These are phyloP conservation scores for Teratosphaeria destructans DNA, from an alignment of 2,329 filamentous ascomycete genomes.

Conservation along the genomic window DNA sequence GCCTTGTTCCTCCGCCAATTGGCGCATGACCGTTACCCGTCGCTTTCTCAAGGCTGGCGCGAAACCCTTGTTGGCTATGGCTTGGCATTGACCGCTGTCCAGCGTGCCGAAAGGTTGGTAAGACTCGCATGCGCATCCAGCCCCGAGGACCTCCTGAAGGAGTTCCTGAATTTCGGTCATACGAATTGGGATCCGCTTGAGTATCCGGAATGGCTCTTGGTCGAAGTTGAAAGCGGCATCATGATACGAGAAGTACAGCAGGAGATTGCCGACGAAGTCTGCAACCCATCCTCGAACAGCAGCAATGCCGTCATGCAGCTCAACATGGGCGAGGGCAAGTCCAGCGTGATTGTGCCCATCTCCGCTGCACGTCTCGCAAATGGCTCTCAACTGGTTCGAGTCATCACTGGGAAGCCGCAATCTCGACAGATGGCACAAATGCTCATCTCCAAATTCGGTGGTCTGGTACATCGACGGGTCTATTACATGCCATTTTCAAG, in stretches of 20 bases:
- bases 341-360: conserved; percentile 58
- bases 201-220: conserved; percentile 51
- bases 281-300: conserved; percentile 36
- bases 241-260: conserved; percentile 53
- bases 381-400: conserved; percentile 37
- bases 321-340: conserved; percentile 65
- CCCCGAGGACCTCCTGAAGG: conserved; percentile 27
- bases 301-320: conserved; percentile 51
- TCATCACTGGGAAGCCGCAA: conserved; percentile 48
- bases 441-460: conserved; percentile 45
- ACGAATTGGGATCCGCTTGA: conserved; percentile 45
- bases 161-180: conserved; percentile 42
- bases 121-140: conserved; percentile 3
- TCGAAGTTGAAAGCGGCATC: conserved; percentile 57
- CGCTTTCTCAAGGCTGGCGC: conserved; percentile 29
- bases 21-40: conserved; percentile 22
- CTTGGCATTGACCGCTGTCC: conserved; percentile 33
- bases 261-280: conserved; percentile 51
- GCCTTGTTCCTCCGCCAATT: conserved; percentile 40
- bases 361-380: conserved; percentile 39
- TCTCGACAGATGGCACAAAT: conserved; percentile 49
- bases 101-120: conserved; percentile 37
- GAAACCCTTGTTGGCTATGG: conserved; percentile 36
- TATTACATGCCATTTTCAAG: conserved; percentile 51
- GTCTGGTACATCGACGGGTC: conserved; percentile 43